Evolutionary conservation across 371 early-diverging fungal species (phyloP).

Genomic region (Saksenaea oblongispora): DNA sequence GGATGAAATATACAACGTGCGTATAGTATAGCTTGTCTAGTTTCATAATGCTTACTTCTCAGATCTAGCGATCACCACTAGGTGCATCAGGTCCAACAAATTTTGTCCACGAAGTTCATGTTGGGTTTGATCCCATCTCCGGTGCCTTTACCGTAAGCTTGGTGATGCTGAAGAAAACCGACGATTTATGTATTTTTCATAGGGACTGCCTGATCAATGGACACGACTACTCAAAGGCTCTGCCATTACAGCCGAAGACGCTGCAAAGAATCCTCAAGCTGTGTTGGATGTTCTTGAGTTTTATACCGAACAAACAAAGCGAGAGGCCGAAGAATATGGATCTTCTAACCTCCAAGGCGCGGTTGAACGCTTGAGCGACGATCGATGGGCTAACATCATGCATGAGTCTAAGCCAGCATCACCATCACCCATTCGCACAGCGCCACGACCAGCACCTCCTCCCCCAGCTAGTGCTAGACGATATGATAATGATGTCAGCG

Average conservation of each 20-base stretch:
- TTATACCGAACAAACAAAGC: slow-evolving; percentile 78
- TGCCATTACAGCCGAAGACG: slow-evolving; percentile 91
- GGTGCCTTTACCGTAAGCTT: slow-evolving; percentile 88
- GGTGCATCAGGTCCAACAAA: slow-evolving; percentile 94
- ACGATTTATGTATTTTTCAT: not conserved
- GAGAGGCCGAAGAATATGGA: slow-evolving; percentile 48
- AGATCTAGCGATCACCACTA: slow-evolving; percentile 41
- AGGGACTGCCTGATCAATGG: slow-evolving; percentile 93
- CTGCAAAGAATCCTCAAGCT: slow-evolving; percentile 90
- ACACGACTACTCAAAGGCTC: slow-evolving; percentile 81
- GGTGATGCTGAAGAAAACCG: not conserved
- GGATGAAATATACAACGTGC: slow-evolving; percentile 91
- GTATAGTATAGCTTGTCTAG: slow-evolving; percentile 2
- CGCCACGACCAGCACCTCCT: slow-evolving; percentile 30
- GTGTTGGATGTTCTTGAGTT: slow-evolving; percentile 94
- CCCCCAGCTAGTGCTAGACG: slow-evolving; percentile 10
- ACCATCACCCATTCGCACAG: not conserved
- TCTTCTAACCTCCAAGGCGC: slow-evolving; percentile 33
- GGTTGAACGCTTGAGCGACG: slow-evolving; percentile 44
- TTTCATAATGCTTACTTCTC: not conserved
- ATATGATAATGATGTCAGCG: slow-evolving; percentile 21
- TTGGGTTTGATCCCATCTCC: slow-evolving; percentile 92
- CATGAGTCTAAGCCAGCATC: slow-evolving; percentile 15
- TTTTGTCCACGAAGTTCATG: slow-evolving; percentile 95
- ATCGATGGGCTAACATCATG: slow-evolving; percentile 50